Conservation (phyloP, 169 alveolate species). For the Plasmodium knowlesi region DNA sequence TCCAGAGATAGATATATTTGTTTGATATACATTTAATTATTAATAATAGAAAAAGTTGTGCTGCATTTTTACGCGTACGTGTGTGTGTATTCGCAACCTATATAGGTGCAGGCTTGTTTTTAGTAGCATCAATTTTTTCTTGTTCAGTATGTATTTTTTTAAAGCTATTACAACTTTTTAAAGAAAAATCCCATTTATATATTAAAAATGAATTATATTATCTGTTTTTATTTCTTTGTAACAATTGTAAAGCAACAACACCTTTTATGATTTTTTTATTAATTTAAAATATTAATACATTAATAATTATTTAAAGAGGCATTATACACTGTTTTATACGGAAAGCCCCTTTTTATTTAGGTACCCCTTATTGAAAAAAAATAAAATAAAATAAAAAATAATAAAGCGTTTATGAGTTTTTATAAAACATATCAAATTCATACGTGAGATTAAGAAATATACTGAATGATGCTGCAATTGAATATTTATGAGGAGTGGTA, state of each 20-base stretch:
- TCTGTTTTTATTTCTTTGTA: background rate
- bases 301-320: background rate
- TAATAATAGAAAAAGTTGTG: background rate
- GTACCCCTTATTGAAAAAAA: background rate
- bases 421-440: background rate
- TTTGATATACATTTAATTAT: background rate
- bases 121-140: background rate
- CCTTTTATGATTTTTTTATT: background rate
- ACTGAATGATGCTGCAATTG: background rate
- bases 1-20: slow-evolving; percentile 1
- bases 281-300: background rate
- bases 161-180: background rate
- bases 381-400: too few relatives aligned
- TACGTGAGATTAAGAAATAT: background rate
- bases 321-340: background rate
- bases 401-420: background rate
- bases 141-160: background rate
- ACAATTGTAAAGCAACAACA: background rate
- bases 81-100: background rate
- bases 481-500: background rate
- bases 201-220: background rate
- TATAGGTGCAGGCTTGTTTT: background rate
- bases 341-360: background rate
- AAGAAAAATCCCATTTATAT: background rate
- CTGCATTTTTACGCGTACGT: background rate